Base-by-base conservation (phyloP, 2,329 filamentous ascomycete genomes). In the Thermothelomyces thermophilus region DNA sequence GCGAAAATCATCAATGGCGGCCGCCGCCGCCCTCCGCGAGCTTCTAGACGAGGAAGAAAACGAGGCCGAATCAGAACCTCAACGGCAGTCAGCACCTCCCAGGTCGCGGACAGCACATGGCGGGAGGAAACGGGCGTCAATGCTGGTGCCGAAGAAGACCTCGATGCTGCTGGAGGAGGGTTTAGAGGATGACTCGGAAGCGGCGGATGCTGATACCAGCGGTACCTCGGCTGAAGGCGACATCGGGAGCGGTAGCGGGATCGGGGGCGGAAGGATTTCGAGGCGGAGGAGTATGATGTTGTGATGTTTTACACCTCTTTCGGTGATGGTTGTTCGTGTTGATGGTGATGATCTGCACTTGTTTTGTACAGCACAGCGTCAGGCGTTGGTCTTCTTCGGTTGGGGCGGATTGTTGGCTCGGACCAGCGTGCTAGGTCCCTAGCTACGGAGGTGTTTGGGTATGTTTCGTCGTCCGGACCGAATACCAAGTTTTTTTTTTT, bases 251-350 rank as follows among this genome's bases (percentile, higher is more conserved):
- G 31, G 30, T n/a, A 33, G 31, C n/a, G 26, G 40, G 4, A 30
- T 6, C 7, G 41, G 34, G 33, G 5, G 35, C 10, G 30, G 26
- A 19, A 48, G 63, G 60, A 49, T 68, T 61, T 70, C 71, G 51
- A 68, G 77, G 60, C 68, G 78, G 56, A 70, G 76, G 58, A 81
- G 76, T 62, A 81, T 80, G 75, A 79, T 82, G 76, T 63, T 80
- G 64, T 80, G 69, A 75, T 58, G 33, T 16, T 6, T 35, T 9
- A 11, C 6, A 11, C 41, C 41, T 47, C 37, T 39, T 34, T 36
- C 35, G 48, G 26, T 14, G 41, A 31, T 48, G 20, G 17, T 33
- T 39, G 19, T n/a, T 42, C 30, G 10, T 16, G 17, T 30, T 37
- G 28, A 35, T 24, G 14, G 31, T 28, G 36, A 41, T 45, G 20